Evolutionary conservation across 306 rosid genomes (phyloP), one percentile per base, ranked within the genome.

Genomic region (Malus sylvestris): DNA sequence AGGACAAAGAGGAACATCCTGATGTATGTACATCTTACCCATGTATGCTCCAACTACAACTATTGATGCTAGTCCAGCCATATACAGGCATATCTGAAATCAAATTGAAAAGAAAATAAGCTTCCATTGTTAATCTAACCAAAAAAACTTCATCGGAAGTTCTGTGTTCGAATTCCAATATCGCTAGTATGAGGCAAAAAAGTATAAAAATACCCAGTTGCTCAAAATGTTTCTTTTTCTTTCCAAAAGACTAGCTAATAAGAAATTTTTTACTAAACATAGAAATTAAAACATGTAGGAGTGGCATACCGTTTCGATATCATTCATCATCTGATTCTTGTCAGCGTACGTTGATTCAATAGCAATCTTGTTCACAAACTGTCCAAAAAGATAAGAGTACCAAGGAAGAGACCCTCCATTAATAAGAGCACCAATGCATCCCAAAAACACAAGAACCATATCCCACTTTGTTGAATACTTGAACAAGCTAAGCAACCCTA

Each of bases 341-440:
- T 81, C 80, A 33, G 57, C 44, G 4, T 11, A 25, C 3, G 74
- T 29, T 3, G 86, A 73, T 77, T 88, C 91, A 44, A 3, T 2
- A 23, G 90, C 86, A 82, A 93, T 86, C 84, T 90, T 89, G 58
- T 84, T 86, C 63, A 86, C 91, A 79, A 91, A 81, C n/a, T 77
- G 9, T 18, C 98, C 98, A 53, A 90, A 91, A 74, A 94, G 85
- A 83, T 60, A 81, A 51, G 98, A 94, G 80, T 87, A 94, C 81
- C 81, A 89, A 73, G 97, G 98, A 78, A 91, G 97, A 74, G 98
- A 85, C 19, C 97, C 98, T 23, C 98, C 96, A 80, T 94, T 90
- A 45, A 94, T 85, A 63, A 91, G 85, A 46, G 97, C 96, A 64
- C 97, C 98, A 42, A 91, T n/a, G 78, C 98, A 90, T 0, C 98